phyloP scores from a whole-genome alignment of 768 basidiomycete species.

The Boletellus ananas region DNA sequence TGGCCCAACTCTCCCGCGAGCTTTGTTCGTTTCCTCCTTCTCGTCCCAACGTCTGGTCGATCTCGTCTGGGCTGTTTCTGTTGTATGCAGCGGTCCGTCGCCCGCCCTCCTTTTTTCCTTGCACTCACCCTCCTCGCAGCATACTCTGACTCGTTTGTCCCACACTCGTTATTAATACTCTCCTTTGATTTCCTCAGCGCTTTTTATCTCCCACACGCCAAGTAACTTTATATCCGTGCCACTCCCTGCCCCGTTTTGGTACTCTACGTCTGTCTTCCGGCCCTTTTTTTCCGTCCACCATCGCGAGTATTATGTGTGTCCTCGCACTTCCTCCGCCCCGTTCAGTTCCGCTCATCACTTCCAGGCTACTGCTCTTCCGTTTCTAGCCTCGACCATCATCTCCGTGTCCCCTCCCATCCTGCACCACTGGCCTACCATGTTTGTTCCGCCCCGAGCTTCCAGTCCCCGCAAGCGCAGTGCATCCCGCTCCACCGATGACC shows the following conservation, averaged over 20 bases:
- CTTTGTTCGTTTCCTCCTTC: too few species aligned
- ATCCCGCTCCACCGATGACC: conserved; percentile 20
- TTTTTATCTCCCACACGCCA: too few species aligned
- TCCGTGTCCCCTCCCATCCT: background rate
- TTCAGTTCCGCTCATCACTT: conserved; percentile 1
- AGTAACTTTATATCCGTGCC: too few species aligned
- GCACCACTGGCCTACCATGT: conserved; percentile 10
- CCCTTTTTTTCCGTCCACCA: background rate
- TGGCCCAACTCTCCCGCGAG: too few species aligned
- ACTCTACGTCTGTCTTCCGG: background rate
- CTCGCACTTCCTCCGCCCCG: background rate
- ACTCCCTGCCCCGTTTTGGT: too few species aligned
- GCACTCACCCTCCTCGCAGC: background rate
- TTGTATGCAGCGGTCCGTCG: too few species aligned
- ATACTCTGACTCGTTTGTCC: conserved; percentile 3
- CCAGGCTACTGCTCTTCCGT: conserved; percentile 17
- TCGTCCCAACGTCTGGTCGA: too few species aligned
- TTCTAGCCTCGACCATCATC: conserved; percentile 13
- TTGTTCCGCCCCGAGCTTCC: background rate
- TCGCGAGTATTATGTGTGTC: conserved; percentile 20
- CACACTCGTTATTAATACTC: conserved; percentile 12
- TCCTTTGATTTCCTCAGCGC: conserved; percentile 4
- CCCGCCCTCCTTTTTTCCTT: too few species aligned
- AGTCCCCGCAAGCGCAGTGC: conserved; percentile 11
- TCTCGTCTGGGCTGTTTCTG: too few species aligned